These are phyloP conservation scores for Fistulinella cinereoalba DNA, from an alignment of 1,284 basidiomycete species.

Conservation along the genomic window DNA sequence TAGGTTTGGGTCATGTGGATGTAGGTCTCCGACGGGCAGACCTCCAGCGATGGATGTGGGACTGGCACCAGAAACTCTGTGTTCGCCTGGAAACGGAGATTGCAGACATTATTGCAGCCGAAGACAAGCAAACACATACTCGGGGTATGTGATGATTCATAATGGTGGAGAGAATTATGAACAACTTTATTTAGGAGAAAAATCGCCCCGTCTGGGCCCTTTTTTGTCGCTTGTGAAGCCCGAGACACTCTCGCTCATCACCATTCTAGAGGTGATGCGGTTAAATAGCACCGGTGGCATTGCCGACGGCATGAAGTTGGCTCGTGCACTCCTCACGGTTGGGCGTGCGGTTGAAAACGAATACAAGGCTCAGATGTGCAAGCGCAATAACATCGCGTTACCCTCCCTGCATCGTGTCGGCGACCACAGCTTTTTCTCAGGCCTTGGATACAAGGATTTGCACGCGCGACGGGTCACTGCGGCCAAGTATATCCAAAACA, in stretches of 20 bases:
- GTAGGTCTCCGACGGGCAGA: slow-evolving; percentile 50
- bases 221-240: slow-evolving; percentile 78
- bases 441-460: slow-evolving; percentile 54
- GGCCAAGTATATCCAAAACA: slow-evolving; percentile 60
- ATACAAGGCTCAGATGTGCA: slow-evolving; percentile 82
- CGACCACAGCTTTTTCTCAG: slow-evolving; percentile 53
- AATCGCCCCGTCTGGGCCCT: slow-evolving; percentile 39
- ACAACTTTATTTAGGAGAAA: slow-evolving; percentile 2
- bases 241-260: slow-evolving; percentile 83
- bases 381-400: slow-evolving; percentile 57
- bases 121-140: slow-evolving; percentile 26
- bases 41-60: slow-evolving; percentile 83
- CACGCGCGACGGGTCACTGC: slow-evolving; percentile 60
- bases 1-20: slow-evolving; percentile 52
- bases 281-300: slow-evolving; percentile 78
- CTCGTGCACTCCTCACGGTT: slow-evolving; percentile 78
- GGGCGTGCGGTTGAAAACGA: slow-evolving; percentile 88
- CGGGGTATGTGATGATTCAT: slow-evolving; percentile 14
- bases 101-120: slow-evolving; percentile 43
- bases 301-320: slow-evolving; percentile 86
- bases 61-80: slow-evolving; percentile 75
- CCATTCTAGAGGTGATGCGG: slow-evolving; percentile 89
- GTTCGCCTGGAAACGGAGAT: slow-evolving; percentile 58
- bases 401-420: slow-evolving; percentile 39
- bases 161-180: background rate